These are phyloP conservation scores for Vitis rupestris DNA, from an alignment of 164 flowering plant genomes.

Conservation along the genomic window DNA sequence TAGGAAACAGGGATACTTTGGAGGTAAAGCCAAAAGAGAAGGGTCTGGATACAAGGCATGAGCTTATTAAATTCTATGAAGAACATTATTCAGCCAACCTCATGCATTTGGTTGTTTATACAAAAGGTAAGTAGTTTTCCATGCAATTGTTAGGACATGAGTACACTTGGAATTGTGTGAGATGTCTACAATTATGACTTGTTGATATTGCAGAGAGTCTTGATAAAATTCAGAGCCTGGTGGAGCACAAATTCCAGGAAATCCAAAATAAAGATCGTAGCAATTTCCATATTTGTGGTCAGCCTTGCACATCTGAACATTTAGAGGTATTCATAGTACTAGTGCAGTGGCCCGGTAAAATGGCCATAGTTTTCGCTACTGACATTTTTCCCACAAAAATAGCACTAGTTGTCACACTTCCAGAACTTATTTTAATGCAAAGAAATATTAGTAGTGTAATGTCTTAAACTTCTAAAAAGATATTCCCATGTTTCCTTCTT, in stretches of 20 bases:
- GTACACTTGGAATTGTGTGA: not conserved
- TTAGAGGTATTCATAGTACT: conserved; percentile 61
- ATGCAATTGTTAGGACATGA: not conserved
- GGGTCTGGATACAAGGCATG: conserved; percentile 75
- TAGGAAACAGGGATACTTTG: conserved; percentile 96
- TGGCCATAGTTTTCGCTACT: no score
- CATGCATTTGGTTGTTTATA: conserved; percentile 86
- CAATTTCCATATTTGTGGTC: conserved; percentile 51
- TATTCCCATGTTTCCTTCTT: not conserved
- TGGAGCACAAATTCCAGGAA: conserved; percentile 63
- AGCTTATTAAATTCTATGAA: conserved; percentile 81
- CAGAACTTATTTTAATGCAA: not conserved
- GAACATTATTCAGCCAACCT: conserved; percentile 87
- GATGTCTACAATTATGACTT: not conserved
- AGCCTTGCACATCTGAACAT: conserved; percentile 82
- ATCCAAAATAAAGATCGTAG: conserved; percentile 51
- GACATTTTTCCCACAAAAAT: no score
- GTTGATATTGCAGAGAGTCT: conserved; percentile 53
- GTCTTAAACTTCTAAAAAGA: not conserved
- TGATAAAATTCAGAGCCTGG: conserved; percentile 69
- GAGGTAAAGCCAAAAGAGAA: conserved; percentile 75
- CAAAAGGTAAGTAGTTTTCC: conserved; percentile 50
- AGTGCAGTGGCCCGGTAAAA: not conserved
- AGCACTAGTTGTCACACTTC: no score
- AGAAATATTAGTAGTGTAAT: not conserved